Conservation (phyloP, 148 eudicot species). For the Vaccinium corymbosum region DNA sequence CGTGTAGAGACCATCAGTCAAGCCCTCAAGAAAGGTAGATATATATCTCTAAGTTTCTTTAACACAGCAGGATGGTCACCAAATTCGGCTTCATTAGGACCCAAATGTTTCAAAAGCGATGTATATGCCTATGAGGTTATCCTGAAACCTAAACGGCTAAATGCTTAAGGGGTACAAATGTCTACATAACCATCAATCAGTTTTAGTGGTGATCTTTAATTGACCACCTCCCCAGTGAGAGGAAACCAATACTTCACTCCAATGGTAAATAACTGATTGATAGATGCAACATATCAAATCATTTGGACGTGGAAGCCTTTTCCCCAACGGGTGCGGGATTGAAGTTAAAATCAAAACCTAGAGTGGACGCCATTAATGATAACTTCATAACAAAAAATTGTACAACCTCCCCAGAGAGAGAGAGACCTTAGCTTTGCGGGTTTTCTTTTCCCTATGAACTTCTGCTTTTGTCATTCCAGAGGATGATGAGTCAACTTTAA, state of each 20-base stretch:
- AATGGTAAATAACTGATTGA: not conserved
- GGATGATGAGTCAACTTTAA: conserved; percentile 51
- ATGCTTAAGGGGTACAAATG: not conserved
- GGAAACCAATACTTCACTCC: not conserved
- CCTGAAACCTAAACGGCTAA: not conserved
- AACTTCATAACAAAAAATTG: not conserved
- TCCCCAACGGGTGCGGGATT: not conserved
- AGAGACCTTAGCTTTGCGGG: conserved; percentile 75
- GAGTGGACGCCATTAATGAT: not conserved
- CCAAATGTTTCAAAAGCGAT: not conserved
- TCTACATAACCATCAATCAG: not conserved
- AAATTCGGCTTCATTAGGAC: not conserved
- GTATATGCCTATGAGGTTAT: not conserved
- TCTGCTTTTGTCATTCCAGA: conserved; percentile 46
- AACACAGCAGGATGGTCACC: not conserved
- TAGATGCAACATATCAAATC: not conserved
- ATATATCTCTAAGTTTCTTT: not conserved
- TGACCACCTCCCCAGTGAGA: not conserved
- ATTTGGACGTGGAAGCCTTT: not conserved
- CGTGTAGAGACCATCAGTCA: not conserved
- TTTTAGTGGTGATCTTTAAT: not conserved
- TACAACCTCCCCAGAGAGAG: not conserved
- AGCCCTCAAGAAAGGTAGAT: not conserved
- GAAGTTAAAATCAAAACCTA: not conserved
- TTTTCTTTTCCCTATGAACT: conserved; percentile 73